Base-by-base conservation (phyloP, 2,329 filamentous ascomycete species). In the Lasiodiplodia sp. region DNA sequence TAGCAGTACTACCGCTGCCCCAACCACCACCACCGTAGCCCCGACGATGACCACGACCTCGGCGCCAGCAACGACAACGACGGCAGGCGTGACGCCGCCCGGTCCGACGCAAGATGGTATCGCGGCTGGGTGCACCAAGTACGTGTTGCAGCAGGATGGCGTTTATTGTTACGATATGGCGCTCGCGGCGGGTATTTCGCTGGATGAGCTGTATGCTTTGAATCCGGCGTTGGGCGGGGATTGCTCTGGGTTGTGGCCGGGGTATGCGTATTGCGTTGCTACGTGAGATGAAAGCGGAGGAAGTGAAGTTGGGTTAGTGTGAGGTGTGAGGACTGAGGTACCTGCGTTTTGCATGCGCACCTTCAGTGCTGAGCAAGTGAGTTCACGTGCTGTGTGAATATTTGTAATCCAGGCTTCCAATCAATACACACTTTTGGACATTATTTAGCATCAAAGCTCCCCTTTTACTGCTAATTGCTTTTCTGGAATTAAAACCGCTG, bases 221-320 rank as follows among this genome's bases (percentile, higher is more conserved):
- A 73, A 74, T 56, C 68, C 71, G 28, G 68, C 67, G 16, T 69
- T 74, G 23, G 63, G 68, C 11, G 57, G 68, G 25, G 70, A 74
- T 51, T 73, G 70, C 57, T 51, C 49, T 6, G 53, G 55, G 16
- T 69, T 73, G 25, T 72, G 72, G 72, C 34, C 66, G 8, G 68
- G 70, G 44, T 65, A 65, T 49, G 21, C 57, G 14, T 68, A 68
- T 31, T 69, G 69, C n/a, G 67, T 67, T 6, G 52, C 49, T 51
- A n/a, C 18, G 47, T 51, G 47, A 51, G 47, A 3, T 10, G 47
- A 18, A 16, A 28, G 5, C 6, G 37, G 8, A 12, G 37, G 37
- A 16, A 11, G 37, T 11, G 37, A n/a, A n/a, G n/a, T n/a, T n/a
- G n/a, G n/a, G n/a, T n/a, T n/a, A n/a, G n/a, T n/a, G n/a, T n/a